Base-by-base conservation (phyloP, 2,329 filamentous ascomycete species). In the Clonostachys sp. region DNA sequence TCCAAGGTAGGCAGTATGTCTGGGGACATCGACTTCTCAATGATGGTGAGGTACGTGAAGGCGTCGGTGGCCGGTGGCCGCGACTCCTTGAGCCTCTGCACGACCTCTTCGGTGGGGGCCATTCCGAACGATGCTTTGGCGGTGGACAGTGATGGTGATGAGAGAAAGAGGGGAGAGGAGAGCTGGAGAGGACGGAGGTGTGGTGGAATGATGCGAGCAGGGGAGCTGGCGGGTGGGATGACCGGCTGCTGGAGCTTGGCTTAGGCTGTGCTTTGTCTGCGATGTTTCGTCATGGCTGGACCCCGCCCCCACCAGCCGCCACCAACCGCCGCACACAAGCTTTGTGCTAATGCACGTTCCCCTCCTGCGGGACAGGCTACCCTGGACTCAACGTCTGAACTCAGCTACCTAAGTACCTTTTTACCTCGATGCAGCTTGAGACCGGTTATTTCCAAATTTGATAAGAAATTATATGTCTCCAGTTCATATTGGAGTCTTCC, bases 31-130 rank as follows among this genome's bases (percentile, higher is more conserved):
- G 87, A 85, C 64, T 87, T 82, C 63, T 90, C 86, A 58, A 92
- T 71, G 52, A 91, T 83, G 48, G 87, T 90, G 47, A 91, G 77
- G 64, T 91, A 92, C 18, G 86, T 90, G 58, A 91, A 79, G 52
- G 79, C 77, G 61, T 92, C 87, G 36, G 74, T 77, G 17, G 72
- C 71, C 4, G 76, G 76, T 7, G 76, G 76, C 24, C 68, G 67
- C 41, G 74, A 72, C 53, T 78, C 74, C 42, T 66, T 61, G 49
- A 80, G 71, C 34, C 73, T 69, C 57, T 68, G 60, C 45, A 76
- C 63, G 48, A 69, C 65, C 51, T 70, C 65, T 34, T 69, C 62
- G 33, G 65, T 61, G 45, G 64, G 56, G 36, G 61, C 58, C 59
- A 65, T 67, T 49, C 24, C 24, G 24, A 30, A 30, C 24, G 24